Percentiles rank a stretch among this genome's conserved stretches.
These are phyloP conservation scores for Tulasnella sp. DNA, from an alignment of 768 basidiomycete genomes.

Conservation along the genomic window DNA sequence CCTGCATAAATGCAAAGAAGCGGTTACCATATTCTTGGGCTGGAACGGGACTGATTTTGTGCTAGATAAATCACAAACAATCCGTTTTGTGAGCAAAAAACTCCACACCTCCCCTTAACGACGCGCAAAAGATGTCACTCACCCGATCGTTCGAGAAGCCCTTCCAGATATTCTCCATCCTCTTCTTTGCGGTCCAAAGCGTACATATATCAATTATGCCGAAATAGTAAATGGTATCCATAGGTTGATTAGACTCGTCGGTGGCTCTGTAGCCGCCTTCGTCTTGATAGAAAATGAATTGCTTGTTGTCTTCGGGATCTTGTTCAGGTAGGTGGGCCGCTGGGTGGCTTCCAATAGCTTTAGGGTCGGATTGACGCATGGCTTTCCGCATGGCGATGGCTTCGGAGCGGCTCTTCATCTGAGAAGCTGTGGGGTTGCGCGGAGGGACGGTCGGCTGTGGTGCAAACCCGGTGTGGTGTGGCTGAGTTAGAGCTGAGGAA, in stretches of 20 bases:
- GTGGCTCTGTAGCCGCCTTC: constrained; percentile 90
- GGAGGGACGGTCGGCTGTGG: constrained; percentile 63
- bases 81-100: constrained; percentile 18
- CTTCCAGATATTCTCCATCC: constrained; percentile 86
- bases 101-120: background rate
- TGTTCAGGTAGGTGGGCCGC: constrained; percentile 53
- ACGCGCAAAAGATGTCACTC: constrained; percentile 32
- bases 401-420: constrained; percentile 50
- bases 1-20: constrained; percentile 81
- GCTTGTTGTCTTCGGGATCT: constrained; percentile 51
- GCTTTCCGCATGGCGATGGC: constrained; percentile 80
- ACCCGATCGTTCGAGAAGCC: constrained; percentile 80
- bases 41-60: constrained; percentile 90
- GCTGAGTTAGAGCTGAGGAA: background rate
- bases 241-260: constrained; percentile 65
- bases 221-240: constrained; percentile 83
- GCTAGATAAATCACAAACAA: constrained; percentile 40
- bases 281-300: constrained; percentile 93
- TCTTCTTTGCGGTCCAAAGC: constrained; percentile 71
- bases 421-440: constrained; percentile 53
- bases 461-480: background rate
- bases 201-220: constrained; percentile 97
- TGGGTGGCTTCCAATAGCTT: constrained; percentile 48
- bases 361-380: constrained; percentile 74
- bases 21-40: constrained; percentile 81